Base-by-base conservation (phyloP, 2,329 filamentous ascomycete genomes). In the Coniochaeta pulveracea region DNA sequence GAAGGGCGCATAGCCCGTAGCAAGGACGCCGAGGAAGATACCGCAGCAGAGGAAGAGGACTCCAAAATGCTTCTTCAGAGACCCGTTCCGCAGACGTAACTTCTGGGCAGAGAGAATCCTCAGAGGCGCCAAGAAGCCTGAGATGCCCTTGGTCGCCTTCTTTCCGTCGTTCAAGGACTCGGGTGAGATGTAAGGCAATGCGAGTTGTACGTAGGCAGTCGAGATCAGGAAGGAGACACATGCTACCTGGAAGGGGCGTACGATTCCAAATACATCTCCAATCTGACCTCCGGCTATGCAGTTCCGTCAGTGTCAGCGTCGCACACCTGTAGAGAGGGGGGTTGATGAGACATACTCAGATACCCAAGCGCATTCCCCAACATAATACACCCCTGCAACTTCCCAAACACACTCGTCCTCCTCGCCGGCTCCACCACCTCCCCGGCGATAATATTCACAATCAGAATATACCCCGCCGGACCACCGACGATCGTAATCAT, bases 401-500 rank as follows among this genome's bases (percentile, higher is more conserved):
- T 61, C 1, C 80, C 80, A 37, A 84, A 71, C 0, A 77, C 69
- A 0, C 64, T 72, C 0, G 80, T 85, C 3, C 79, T 61, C 34
- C 70, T 59, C 14, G 64, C 56, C 0, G 76, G 67, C 24, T 69
- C 60, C 0, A 80, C 71, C 3, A 80, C 58, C 47, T 83, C 78
- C 2, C 76, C 69, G 1, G 78, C 74, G 27, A 79, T 74, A 10
- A 77, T 76, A 43, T 84, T 84, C 15, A 82, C 59, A 1, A 78
- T 69, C 4, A 84, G 63, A 7, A 83, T 66, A 45, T 82, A 84
- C 0, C 80, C 80, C 0, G 70, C 69, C 0, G 79, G 79, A 0
- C 80, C 80, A 0, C 80, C 80, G 3, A 84, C 42, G 11, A 83
- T 60, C 0, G 76, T 81, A 34, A 84, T 76, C 11, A 77, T 54